Evolutionary conservation across 169 alveolate genomes (phyloP), one percentile per base, ranked within the genome.

Genomic region (Plasmodium relictum): DNA sequence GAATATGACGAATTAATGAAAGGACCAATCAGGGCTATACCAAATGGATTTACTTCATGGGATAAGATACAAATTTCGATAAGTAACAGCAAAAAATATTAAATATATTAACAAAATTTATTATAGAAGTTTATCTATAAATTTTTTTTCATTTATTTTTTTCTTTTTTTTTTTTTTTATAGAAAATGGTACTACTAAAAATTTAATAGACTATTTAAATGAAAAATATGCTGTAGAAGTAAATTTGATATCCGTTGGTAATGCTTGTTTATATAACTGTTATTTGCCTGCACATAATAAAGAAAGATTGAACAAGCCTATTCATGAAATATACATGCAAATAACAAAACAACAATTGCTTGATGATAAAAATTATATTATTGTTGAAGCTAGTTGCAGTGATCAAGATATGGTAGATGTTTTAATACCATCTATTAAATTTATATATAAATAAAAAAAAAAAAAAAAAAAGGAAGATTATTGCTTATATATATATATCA

Each of bases 31-130:
- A 94, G 95, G 76, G 99, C 99, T 1, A 94, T 95, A 45, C 99
- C 99, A 24, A 96, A 97, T 69, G 97, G 97, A 31, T 98, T 98
- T 93, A 97, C 99, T 12, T 95, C 98, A 56, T 98, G 99, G 99
- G 99, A 98, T 92, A 98, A 98, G 92, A 95, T 98, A 14, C 89
- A 85, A 8, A 93, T 98, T 20, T 87, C 92, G 16, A 96, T 97
- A 59, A 95, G 98, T 59, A 76, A 58, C 72, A 20, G 88, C 78
- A 85, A 93, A 71, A 59, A 93, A 31, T 31, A 31, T 31, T 31
- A 31, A 2, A 31, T 31, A 31, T 31, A 31, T 31, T 31, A 31
- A 3, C 39, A 31, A 31, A 31, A 3, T 31, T 31, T 31, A 16
- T 7, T 54, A 54, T 54, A 54, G 6, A 6, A 18, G 18, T 54